Base-by-base conservation (phyloP, 805 yeast species). In the Teunomyces atbi region DNA sequence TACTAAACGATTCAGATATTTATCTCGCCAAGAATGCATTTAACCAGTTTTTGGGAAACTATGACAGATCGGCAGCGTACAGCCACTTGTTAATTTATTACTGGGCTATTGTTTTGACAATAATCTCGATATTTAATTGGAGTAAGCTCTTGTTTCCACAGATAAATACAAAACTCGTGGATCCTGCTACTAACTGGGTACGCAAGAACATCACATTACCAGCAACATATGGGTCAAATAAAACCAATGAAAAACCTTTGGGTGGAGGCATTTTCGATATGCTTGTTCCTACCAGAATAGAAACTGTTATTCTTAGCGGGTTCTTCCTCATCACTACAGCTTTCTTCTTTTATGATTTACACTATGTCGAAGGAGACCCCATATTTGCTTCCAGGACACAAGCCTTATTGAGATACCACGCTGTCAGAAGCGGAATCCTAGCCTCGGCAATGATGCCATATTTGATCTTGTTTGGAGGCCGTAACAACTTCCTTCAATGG, bases 31-130 rank as follows among this genome's bases (percentile, higher is more conserved):
- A 57, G 29, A 55, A 50, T 10, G 54, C 71, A 2, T 70, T 66
- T 48, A 68, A 64, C 38, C 71, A 65, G 41, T 71, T 65, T 47
- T 56, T 71, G 37, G 75, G 75, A 7, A 71, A 70, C 56, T 69
- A 68, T 46, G 71, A 69, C 45, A 63, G 64, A 18, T 76, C 83
- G 2, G 68, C 77, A 23, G 47, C 43, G 12, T 50, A 48, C 51
- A 65, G 75, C 15, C 60, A 57, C 23, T 55, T 55, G 39, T 39
- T 69, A 35, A 56, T 62, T 1, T 21, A 54, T 3, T 72, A 59
- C 48, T 72, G 77, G 77, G 46, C 53, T 2, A 47, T 51, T 0
- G 62, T 67, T 2, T 59, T 66, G 27, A 21, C 46, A 0, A 11
- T 60, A 2, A 68, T 61, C 1, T 57, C 66, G 4, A 20, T 60